A percentile compares a stretch with the other conserved stretches of the same genome.
These are phyloP conservation scores for Trichosanthes cucumerina DNA, from an alignment of 306 rosid genomes.

Conservation along the genomic window DNA sequence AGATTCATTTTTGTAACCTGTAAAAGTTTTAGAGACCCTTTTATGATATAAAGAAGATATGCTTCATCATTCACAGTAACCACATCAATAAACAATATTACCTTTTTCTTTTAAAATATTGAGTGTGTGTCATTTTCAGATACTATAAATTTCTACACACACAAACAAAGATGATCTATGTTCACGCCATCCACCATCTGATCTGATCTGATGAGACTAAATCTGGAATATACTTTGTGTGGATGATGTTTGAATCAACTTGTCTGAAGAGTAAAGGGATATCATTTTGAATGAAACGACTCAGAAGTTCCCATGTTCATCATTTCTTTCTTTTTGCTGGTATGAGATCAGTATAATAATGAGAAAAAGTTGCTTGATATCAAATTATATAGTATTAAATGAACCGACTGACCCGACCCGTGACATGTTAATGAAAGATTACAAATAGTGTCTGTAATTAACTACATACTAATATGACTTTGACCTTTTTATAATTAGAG, in stretches of 20 bases:
- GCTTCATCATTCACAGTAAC: constrained; percentile 4
- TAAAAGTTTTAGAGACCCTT: constrained; percentile 4
- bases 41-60: constrained; percentile 10
- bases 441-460: background rate
- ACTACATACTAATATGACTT: background rate
- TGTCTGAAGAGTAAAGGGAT: constrained; percentile 8
- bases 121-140: constrained; percentile 11
- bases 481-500: constrained; percentile 20
- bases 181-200: constrained; percentile 8
- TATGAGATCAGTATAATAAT: background rate
- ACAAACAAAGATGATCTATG: background rate
- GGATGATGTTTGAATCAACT: constrained; percentile 5
- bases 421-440: background rate
- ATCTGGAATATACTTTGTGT: constrained; percentile 8
- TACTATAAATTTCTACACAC: background rate
- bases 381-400: background rate
- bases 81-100: background rate
- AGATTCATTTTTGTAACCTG: constrained; percentile 4
- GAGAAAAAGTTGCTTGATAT: background rate
- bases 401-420: background rate
- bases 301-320: constrained; percentile 3
- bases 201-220: constrained; percentile 1
- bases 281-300: constrained; percentile 2
- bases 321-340: background rate
- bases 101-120: constrained; percentile 2